These are phyloP conservation scores for Phoma sp. DNA, from an alignment of 2,329 filamentous ascomycete species.

Conservation along the genomic window DNA sequence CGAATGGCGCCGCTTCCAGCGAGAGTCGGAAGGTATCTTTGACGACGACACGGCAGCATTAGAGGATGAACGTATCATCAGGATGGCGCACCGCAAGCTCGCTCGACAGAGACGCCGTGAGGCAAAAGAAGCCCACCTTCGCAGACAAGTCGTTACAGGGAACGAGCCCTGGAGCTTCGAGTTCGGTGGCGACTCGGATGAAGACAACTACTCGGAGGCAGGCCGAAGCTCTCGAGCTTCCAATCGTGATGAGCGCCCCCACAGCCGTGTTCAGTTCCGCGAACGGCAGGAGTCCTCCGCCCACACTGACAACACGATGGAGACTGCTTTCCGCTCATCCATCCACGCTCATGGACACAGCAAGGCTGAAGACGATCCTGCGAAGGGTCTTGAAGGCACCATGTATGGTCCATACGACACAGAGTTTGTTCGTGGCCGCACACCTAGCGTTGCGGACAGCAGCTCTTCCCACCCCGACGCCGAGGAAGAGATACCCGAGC, in stretches of 20 bases:
- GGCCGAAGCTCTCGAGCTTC: slow-evolving; percentile 37
- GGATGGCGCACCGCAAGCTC: slow-evolving; percentile 43
- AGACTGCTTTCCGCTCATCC: slow-evolving; percentile 43
- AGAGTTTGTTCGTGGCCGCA: slow-evolving; percentile 66
- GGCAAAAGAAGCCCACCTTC: slow-evolving; percentile 44
- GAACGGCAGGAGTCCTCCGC: slow-evolving; percentile 27
- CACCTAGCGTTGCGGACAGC: slow-evolving; percentile 82
- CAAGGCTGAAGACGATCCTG: slow-evolving; percentile 6
- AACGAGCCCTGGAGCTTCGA: slow-evolving; percentile 85
- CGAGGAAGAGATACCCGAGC: slow-evolving; percentile 73
- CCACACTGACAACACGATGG: slow-evolving; percentile 39
- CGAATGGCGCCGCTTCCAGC: slow-evolving; percentile 81
- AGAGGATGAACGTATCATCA: slow-evolving; percentile 54
- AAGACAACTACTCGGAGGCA: slow-evolving; percentile 54
- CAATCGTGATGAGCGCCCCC: slow-evolving; percentile 26
- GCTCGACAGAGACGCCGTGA: slow-evolving; percentile 54
- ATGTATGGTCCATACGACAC: slow-evolving; percentile 77
- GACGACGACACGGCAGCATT: slow-evolving; percentile 50
- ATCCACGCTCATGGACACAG: slow-evolving; percentile 26
- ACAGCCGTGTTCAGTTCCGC: slow-evolving; percentile 26
- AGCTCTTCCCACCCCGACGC: slow-evolving; percentile 62
- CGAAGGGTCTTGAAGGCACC: slow-evolving; percentile 72
- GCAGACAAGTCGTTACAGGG: slow-evolving; percentile 45
- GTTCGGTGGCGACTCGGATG: slow-evolving; percentile 68
- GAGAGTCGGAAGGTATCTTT: slow-evolving; percentile 63